Percentiles rank a stretch among this genome's conserved stretches.
phyloP scores from a whole-genome alignment of 192 early-diverging fungal genomes.

The Coemansia sp. region DNA sequence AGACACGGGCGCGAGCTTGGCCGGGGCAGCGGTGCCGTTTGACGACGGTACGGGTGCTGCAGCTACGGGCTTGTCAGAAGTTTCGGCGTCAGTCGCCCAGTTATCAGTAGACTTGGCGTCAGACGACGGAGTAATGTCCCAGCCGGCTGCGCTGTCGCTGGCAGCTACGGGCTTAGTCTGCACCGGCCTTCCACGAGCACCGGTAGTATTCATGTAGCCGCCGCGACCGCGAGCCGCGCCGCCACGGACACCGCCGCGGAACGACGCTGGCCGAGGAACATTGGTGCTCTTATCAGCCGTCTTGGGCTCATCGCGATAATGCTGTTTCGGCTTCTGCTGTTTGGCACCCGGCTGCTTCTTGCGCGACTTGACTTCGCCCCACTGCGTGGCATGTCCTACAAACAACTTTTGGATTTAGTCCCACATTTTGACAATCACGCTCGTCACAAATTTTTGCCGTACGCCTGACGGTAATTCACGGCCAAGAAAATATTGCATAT shows the following conservation, averaged over 20 bases:
- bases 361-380: slow-evolving; percentile 84
- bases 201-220: slow-evolving; percentile 48
- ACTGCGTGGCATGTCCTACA: slow-evolving; percentile 75
- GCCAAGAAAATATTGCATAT: too few species aligned
- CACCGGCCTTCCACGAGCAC: slow-evolving; percentile 37
- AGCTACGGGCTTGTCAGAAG: neutral
- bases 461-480: neutral
- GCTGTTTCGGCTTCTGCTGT: slow-evolving; percentile 49
- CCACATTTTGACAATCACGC: too few species aligned
- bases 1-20: slow-evolving; percentile 53
- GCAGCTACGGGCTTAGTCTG: slow-evolving; percentile 16
- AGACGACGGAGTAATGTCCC: slow-evolving; percentile 28
- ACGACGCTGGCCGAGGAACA: slow-evolving; percentile 60
- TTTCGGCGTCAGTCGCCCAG: slow-evolving; percentile 11
- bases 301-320: slow-evolving; percentile 54
- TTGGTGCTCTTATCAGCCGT: slow-evolving; percentile 41
- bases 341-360: slow-evolving; percentile 55
- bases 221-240: slow-evolving; percentile 69
- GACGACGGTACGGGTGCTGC: slow-evolving; percentile 13
- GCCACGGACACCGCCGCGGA: slow-evolving; percentile 63
- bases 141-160: slow-evolving; percentile 24
- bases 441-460: neutral
- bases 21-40: slow-evolving; percentile 29
- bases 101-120: slow-evolving; percentile 15
- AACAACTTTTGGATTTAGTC: neutral